Percentiles rank a stretch among this genome's conserved stretches.
These are phyloP conservation scores for Moricandia arvensis DNA, from an alignment of 345 rosid genomes.

Conservation along the genomic window DNA sequence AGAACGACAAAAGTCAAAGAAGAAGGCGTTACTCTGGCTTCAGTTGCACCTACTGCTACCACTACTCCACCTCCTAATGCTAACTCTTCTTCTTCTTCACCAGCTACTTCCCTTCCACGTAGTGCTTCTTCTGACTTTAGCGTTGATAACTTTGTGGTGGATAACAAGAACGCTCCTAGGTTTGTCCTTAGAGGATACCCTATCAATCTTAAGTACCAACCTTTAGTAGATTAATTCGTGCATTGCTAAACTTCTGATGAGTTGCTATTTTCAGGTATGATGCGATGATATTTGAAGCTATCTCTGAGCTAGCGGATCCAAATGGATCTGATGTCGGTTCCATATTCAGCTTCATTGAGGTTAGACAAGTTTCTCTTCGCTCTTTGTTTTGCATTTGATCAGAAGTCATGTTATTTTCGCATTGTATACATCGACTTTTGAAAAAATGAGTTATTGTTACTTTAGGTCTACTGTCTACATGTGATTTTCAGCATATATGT, in stretches of 20 bases:
- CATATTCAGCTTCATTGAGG: constrained; percentile 70
- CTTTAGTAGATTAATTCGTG: not conserved
- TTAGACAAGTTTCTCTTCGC: constrained; percentile 27
- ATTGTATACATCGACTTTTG: not conserved
- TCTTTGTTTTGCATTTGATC: not conserved
- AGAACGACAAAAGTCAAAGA: constrained; percentile 52
- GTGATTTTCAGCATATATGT: not conserved
- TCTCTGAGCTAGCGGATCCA: constrained; percentile 54
- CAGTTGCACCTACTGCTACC: not conserved
- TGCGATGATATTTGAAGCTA: constrained; percentile 78
- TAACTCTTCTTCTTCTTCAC: not conserved
- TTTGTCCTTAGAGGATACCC: constrained; percentile 4
- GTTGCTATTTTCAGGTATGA: constrained; percentile 47
- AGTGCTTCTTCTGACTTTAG: constrained; percentile 28
- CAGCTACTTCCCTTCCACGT: constrained; percentile 1
- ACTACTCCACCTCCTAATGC: constrained; percentile 8
- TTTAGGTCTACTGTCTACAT: constrained; percentile 7
- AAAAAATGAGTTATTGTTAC: not conserved
- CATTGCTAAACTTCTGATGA: not conserved
- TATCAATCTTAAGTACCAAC: not conserved
- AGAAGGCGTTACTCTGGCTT: constrained; percentile 13
- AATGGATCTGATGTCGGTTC: constrained; percentile 63
- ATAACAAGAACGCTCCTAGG: constrained; percentile 37
- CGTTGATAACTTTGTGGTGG: constrained; percentile 20
- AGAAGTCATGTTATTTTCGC: not conserved